Evolutionary conservation across 177 flowering plant genomes (phyloP).

Genomic region (Vitis hybrid): DNA sequence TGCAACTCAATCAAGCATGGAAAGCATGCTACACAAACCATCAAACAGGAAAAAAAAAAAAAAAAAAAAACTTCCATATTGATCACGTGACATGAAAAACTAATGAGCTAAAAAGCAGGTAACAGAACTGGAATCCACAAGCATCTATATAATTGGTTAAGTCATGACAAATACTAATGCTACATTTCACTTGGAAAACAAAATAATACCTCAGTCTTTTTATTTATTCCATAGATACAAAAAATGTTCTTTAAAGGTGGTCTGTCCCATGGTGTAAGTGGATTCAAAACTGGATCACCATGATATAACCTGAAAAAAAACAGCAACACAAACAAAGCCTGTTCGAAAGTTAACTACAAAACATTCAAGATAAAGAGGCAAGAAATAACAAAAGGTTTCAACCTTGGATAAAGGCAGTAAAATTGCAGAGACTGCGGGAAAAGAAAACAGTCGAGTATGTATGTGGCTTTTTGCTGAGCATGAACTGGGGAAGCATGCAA

Average conservation of each 20-base stretch:
- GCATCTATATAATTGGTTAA: neutral
- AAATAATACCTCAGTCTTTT: constrained; percentile 78
- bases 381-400: neutral
- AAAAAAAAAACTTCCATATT: too few relatives aligned
- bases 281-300: constrained; percentile 90
- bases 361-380: neutral
- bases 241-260: constrained; percentile 94
- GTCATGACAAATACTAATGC: neutral
- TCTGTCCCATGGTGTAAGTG: constrained; percentile 98
- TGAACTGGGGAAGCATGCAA: neutral
- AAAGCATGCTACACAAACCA: too few relatives aligned
- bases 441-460: too few relatives aligned
- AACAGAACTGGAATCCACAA: neutral
- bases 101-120: too few relatives aligned
- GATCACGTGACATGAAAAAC: too few relatives aligned
- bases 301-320: constrained; percentile 78
- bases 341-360: neutral
- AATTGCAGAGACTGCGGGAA: neutral
- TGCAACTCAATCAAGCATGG: too few relatives aligned
- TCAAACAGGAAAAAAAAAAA: too few relatives aligned
- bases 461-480: too few relatives aligned
- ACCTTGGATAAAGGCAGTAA: neutral
- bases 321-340: constrained; percentile 3
- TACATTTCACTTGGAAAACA: constrained; percentile 4
- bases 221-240: constrained; percentile 89